These are phyloP conservation scores for Chloris gayana DNA, from an alignment of 176 grass and related monocot genomes.

Conservation along the genomic window DNA sequence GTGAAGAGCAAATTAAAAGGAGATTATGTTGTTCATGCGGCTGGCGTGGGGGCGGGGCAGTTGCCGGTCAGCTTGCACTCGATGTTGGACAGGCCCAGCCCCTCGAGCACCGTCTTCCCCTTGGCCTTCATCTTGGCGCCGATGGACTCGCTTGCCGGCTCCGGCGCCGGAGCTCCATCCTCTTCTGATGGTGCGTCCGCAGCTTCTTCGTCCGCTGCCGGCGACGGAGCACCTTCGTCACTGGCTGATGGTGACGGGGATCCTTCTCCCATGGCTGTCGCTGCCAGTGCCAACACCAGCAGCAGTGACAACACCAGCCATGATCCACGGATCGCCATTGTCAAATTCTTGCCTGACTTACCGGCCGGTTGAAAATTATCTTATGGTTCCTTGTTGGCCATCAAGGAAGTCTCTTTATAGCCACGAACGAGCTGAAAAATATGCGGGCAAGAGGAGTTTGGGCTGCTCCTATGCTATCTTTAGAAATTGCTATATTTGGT, in stretches of 20 bases:
- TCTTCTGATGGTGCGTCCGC: background rate
- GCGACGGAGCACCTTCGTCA: background rate
- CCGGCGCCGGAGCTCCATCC: background rate
- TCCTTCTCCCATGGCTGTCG: background rate
- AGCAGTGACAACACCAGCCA: background rate
- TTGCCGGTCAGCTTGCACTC: background rate
- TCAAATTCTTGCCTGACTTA: background rate
- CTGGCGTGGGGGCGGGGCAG: background rate
- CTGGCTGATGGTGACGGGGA: background rate
- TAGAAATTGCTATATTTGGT: slow-evolving; percentile 3
- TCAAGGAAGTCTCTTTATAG: background rate
- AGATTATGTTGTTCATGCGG: background rate
- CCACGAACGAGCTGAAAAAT: background rate
- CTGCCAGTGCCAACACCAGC: background rate
- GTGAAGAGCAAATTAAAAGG: background rate
- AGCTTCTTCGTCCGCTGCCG: background rate
- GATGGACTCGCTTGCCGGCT: background rate
- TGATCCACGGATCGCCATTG: background rate
- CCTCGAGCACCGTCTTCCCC: background rate
- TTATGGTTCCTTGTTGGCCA: no score
- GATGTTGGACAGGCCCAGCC: background rate
- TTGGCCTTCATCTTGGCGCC: slow-evolving; percentile 10
- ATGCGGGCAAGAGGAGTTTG: background rate
- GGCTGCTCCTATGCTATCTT: background rate
- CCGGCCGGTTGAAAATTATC: no score